phyloP scores from a whole-genome alignment of 805 yeast species.

The Hanseniaspora occidentalis region DNA sequence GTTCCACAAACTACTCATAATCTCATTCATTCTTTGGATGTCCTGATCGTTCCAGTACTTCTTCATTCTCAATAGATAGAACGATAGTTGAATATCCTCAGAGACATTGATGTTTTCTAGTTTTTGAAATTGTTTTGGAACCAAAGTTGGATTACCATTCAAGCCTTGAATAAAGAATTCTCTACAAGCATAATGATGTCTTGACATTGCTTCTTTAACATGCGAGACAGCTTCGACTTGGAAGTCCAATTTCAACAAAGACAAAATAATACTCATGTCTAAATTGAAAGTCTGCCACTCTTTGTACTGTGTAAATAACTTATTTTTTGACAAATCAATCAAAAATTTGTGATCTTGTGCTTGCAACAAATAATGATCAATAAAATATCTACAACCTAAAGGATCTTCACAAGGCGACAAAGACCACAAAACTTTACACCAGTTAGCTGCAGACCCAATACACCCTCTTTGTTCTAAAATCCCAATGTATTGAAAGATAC shows the following conservation, averaged over 20 bases:
- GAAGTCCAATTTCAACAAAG: conserved; percentile 36
- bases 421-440: conserved; percentile 57
- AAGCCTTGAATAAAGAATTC: conserved; percentile 14
- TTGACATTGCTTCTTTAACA: neutral
- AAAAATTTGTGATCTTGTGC: conserved; percentile 54
- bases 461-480: conserved; percentile 69
- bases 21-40: neutral
- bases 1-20: conserved; percentile 12
- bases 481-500: conserved; percentile 59
- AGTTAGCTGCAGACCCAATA: conserved; percentile 61
- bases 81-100: conserved; percentile 33
- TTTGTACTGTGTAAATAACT: conserved; percentile 41
- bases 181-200: conserved; percentile 40
- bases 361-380: conserved; percentile 64
- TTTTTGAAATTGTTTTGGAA: conserved; percentile 13
- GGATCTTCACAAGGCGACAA: conserved; percentile 74
- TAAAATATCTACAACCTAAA: conserved; percentile 67
- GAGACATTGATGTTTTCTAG: conserved; percentile 7
- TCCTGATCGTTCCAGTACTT: conserved; percentile 38
- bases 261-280: conserved; percentile 52
- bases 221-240: conserved; percentile 29
- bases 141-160: neutral
- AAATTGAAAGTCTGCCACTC: conserved; percentile 68
- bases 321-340: conserved; percentile 42
- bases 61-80: conserved; percentile 46